Conservation (phyloP, 2,329 filamentous ascomycete genomes). For the Botrytis galanthina region DNA sequence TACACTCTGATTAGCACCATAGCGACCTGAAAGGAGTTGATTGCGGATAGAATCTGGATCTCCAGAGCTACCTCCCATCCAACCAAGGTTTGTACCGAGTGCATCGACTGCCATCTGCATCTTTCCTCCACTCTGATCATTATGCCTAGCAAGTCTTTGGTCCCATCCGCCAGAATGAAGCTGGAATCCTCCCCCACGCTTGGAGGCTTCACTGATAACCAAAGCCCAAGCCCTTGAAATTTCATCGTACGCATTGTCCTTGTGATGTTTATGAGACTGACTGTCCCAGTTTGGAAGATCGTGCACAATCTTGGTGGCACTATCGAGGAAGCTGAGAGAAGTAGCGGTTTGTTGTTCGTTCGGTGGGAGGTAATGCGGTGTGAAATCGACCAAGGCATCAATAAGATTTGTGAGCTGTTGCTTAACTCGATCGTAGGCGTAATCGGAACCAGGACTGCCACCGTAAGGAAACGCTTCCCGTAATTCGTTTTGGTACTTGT, state of each 20-base stretch:
- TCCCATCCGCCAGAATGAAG: conserved; percentile 92
- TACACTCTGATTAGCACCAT: conserved; percentile 52
- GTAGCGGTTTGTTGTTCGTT: conserved; percentile 80
- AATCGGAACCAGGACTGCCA: conserved; percentile 81
- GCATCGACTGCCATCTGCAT: conserved; percentile 77
- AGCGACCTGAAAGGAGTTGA: conserved; percentile 60
- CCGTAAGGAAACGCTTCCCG: conserved; percentile 80
- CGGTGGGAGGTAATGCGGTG: conserved; percentile 90
- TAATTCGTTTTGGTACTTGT: conserved; percentile 76
- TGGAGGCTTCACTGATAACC: conserved; percentile 86
- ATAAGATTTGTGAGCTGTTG: conserved; percentile 77
- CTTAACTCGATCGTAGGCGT: conserved; percentile 90
- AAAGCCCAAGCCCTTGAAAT: conserved; percentile 90
- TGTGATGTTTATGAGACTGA: conserved; percentile 84
- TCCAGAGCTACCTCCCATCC: conserved; percentile 57
- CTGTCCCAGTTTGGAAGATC: conserved; percentile 87
- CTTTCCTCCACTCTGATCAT: conserved; percentile 79
- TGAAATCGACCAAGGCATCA: conserved; percentile 90
- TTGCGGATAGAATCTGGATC: conserved; percentile 59
- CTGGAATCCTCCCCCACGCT: conserved; percentile 85
- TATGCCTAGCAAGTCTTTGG: conserved; percentile 80
- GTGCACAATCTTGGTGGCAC: conserved; percentile 87
- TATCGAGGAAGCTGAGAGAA: conserved; percentile 84
- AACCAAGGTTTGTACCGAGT: conserved; percentile 71
- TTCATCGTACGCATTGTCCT: conserved; percentile 94